A percentile compares a stretch with the other conserved stretches of the same genome.
These are phyloP conservation scores for Colletotrichum chlorophyti DNA, from an alignment of 2,329 filamentous ascomycete species.

Conservation along the genomic window DNA sequence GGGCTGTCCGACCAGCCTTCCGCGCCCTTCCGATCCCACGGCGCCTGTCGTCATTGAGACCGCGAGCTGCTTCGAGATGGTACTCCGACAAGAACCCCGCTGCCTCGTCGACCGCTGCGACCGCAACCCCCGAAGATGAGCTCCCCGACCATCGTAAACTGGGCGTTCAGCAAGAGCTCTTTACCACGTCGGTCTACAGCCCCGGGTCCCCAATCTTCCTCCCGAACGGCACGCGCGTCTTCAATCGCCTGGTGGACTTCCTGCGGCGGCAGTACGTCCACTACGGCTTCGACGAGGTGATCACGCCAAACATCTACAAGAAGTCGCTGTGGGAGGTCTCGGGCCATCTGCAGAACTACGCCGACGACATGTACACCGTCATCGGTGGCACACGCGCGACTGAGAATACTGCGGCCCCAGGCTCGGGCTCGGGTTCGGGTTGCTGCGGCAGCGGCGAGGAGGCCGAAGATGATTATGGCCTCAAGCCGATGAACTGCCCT, in stretches of 20 bases:
- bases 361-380: conserved; percentile 91
- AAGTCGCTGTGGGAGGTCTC: conserved; percentile 85
- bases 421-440: too few relatives aligned
- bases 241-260: conserved; percentile 84
- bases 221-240: conserved; percentile 80
- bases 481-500: conserved; percentile 95
- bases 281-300: conserved; percentile 87
- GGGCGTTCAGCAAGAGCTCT: conserved; percentile 74
- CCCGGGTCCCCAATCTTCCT: conserved; percentile 87
- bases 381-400: conserved; percentile 52
- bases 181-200: conserved; percentile 79
- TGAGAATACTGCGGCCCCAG: conserved; percentile 11
- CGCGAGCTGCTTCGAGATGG: neutral
- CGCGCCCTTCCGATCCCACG: conserved; percentile 11
- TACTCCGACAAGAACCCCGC: conserved; percentile 21
- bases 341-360: conserved; percentile 88
- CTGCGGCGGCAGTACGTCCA: conserved; percentile 82
- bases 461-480: conserved; percentile 72
- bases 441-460: conserved; percentile 39
- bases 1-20: conserved; percentile 29
- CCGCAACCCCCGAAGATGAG: conserved; percentile 13
- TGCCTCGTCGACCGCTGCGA: neutral
- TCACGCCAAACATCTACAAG: conserved; percentile 91
- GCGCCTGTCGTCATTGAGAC: neutral
- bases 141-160: conserved; percentile 66